Evolutionary conservation across 106 monocot genomes (phyloP).

Genomic region (Triglochin maritima): DNA sequence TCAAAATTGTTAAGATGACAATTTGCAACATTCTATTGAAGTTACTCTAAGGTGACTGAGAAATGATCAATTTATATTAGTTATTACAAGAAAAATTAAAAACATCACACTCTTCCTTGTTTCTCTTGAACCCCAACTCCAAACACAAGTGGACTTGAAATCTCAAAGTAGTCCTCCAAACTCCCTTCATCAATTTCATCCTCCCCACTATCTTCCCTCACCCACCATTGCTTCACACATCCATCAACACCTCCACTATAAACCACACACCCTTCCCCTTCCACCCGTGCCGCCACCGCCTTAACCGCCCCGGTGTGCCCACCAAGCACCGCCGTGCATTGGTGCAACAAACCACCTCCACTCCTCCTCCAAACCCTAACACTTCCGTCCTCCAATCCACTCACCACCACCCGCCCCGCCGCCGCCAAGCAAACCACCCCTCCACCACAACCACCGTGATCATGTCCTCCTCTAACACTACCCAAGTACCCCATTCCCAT

Average conservation of each 20-base stretch:
- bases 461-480: background rate
- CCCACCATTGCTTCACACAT: conserved; percentile 9
- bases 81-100: too few species aligned
- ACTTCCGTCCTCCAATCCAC: conserved; percentile 6
- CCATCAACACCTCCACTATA: conserved; percentile 9
- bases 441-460: background rate
- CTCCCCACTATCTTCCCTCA: background rate
- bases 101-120: too few species aligned
- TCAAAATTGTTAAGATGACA: too few species aligned
- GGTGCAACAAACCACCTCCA: background rate
- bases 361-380: conserved; percentile 5
- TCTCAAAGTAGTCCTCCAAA: background rate
- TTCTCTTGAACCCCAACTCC: too few species aligned
- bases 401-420: conserved; percentile 5
- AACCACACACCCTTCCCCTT: conserved; percentile 3
- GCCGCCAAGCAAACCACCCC: background rate
- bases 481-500: conserved; percentile 1
- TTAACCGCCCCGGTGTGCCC: conserved; percentile 8
- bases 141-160: background rate
- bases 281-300: conserved; percentile 3
- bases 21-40: too few species aligned
- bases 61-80: too few species aligned
- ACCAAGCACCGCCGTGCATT: conserved; percentile 1
- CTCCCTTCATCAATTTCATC: background rate
- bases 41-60: too few species aligned